A percentile compares a stretch with the other conserved stretches of the same genome.
Evolutionary conservation across 139 green algal genomes (phyloP).

Genomic region (Pseudopediastrum boryanum): DNA sequence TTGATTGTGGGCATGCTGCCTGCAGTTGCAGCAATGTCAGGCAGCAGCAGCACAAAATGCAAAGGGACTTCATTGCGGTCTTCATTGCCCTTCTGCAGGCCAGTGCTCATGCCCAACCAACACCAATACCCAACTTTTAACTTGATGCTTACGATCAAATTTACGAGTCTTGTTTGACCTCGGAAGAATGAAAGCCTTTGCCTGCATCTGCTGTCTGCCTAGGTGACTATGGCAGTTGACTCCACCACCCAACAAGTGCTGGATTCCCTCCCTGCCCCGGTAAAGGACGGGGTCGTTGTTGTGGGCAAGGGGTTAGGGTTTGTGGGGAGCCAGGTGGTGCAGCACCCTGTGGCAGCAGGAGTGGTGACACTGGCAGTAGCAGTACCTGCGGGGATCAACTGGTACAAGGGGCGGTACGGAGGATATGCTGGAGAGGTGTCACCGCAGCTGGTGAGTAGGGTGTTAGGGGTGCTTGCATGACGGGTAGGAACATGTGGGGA

Average conservation of each 20-base stretch:
- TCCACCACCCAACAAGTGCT: constrained; percentile 15
- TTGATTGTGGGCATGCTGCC: too few species aligned
- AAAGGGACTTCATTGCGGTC: too few species aligned
- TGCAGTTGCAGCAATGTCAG: too few species aligned
- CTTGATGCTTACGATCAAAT: too few species aligned
- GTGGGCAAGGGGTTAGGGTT: constrained; percentile 6
- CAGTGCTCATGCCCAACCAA: too few species aligned
- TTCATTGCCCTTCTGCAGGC: too few species aligned
- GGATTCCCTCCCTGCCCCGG: neutral
- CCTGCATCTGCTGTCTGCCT: neutral
- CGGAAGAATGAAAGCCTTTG: neutral
- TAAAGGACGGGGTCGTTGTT: constrained; percentile 19
- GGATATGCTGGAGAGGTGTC: constrained; percentile 56
- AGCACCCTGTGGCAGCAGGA: constrained; percentile 28
- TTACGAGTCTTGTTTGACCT: too few species aligned
- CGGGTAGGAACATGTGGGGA: too few species aligned
- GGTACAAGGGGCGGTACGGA: constrained; percentile 43
- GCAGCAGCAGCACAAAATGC: too few species aligned
- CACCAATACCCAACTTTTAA: too few species aligned
- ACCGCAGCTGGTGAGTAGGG: constrained; percentile 40
- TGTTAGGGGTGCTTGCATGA: too few species aligned
- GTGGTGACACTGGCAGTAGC: constrained; percentile 39
- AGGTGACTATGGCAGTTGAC: constrained; percentile 23
- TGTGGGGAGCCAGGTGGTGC: neutral
- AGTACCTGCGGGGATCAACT: constrained; percentile 29